These are phyloP conservation scores for Acanthamoeba castellanii DNA, from an alignment of 208 protist genomes.

Conservation along the genomic window DNA sequence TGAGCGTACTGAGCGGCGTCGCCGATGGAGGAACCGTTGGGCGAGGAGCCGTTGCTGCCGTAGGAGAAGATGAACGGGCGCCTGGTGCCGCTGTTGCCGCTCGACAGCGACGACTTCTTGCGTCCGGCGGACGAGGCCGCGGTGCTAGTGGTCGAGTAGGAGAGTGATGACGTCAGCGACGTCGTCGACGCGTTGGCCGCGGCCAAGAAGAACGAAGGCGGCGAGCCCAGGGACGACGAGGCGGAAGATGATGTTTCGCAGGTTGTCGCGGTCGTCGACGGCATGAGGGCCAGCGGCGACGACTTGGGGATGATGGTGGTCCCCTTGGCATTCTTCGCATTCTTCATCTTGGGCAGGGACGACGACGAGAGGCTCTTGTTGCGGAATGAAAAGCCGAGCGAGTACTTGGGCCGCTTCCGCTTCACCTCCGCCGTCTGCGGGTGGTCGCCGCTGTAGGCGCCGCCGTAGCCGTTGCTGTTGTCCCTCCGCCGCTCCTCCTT, in stretches of 20 bases:
- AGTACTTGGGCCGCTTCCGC: conserved; percentile 56
- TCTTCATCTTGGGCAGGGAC: conserved; percentile 57
- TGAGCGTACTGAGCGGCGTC: neutral
- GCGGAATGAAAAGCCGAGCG: conserved; percentile 37
- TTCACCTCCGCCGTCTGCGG: neutral
- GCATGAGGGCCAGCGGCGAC: conserved; percentile 19
- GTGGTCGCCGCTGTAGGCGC: neutral
- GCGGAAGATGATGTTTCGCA: neutral
- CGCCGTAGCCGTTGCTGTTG: neutral
- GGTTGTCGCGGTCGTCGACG: neutral
- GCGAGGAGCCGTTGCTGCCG: neutral
- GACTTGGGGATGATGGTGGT: conserved; percentile 53
- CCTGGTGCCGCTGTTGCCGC: conserved; percentile 40
- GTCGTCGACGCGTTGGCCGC: neutral
- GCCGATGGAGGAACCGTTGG: neutral
- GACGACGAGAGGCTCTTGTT: conserved; percentile 65
- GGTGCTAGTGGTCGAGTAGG: neutral
- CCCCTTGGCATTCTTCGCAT: neutral
- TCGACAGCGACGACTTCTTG: conserved; percentile 44
- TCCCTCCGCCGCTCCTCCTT: neutral
- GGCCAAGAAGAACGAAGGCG: neutral
- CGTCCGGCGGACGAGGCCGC: neutral
- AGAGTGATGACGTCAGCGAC: neutral
- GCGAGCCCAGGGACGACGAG: neutral
- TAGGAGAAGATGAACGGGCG: conserved; percentile 47